These are phyloP conservation scores for Xerocomellus amylosporus DNA, from an alignment of 768 basidiomycete genomes.

Conservation along the genomic window DNA sequence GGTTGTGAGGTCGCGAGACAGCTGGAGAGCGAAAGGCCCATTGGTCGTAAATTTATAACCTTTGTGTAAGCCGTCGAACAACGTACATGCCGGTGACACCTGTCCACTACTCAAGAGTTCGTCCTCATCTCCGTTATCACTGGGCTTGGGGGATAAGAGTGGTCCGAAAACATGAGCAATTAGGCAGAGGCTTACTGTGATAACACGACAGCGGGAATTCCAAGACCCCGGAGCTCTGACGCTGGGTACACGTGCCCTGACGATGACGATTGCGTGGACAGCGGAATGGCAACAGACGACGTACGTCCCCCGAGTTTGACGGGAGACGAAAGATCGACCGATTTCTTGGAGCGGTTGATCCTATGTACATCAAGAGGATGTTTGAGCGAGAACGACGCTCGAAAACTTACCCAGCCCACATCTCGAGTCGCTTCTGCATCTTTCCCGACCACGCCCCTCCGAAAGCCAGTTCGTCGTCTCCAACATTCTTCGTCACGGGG, in stretches of 20 bases:
- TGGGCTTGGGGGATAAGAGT: not conserved
- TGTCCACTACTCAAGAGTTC: conserved; percentile 78
- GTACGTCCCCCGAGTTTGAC: conserved; percentile 21
- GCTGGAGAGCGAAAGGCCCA: conserved; percentile 14
- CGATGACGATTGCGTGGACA: conserved; percentile 36
- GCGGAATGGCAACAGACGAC: conserved; percentile 28
- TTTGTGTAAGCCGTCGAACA: conserved; percentile 8
- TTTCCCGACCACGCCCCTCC: conserved; percentile 41
- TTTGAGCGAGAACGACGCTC: not conserved
- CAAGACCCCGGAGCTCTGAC: conserved; percentile 26
- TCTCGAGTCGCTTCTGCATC: conserved; percentile 47
- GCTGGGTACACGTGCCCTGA: conserved; percentile 29
- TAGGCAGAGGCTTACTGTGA: conserved; percentile 32
- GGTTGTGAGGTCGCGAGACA: conserved; percentile 21
- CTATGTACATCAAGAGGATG: conserved; percentile 19
- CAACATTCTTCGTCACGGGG: conserved; percentile 18
- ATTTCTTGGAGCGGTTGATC: conserved; percentile 35
- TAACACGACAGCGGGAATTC: conserved; percentile 40
- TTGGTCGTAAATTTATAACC: conserved; percentile 6
- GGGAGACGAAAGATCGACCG: conserved; percentile 27
- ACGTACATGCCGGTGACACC: conserved; percentile 65
- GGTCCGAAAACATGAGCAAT: not conserved
- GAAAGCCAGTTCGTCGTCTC: conserved; percentile 32
- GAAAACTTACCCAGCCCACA: conserved; percentile 45
- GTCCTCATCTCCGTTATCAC: conserved; percentile 49